Evolutionary conservation across 495 filamentous ascomycete species (phyloP), one percentile per base, ranked within the genome.

Genomic region (Aspergillus saccharolyticus): DNA sequence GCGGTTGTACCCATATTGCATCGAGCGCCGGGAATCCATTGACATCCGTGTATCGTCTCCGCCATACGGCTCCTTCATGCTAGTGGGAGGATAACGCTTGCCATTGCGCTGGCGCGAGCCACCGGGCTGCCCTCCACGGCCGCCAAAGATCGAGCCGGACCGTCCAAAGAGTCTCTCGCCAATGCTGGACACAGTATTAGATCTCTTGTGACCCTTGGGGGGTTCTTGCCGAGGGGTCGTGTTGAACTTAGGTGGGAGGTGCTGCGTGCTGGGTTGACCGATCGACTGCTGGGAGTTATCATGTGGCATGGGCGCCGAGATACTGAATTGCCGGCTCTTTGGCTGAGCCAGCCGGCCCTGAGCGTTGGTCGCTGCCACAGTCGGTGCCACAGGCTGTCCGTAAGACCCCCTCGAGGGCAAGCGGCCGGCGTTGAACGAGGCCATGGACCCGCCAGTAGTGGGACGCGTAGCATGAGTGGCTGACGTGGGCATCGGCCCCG

Each of bases 331-430:
- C 67, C 87, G 90, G 57, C 75, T 79, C 60, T 81, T 86, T 42
- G 94, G 94, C 69, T 96, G 92, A 55, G 91, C 85, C 57, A 98
- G 87, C 61, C 88, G 87, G 58, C 90, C 94, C 72, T 96, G 88
- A 39, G 85, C 93, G 77, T 95, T 96, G 42, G 91, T 92, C 67
- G 87, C 85, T 53, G 90, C 91, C 61, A 97, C 84, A 58, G 89
- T 87, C 28, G 94, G 91, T 54, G 89, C 89, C 63, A 88, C 84
- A 46, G 94, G 93, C 72, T 90, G 89, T 61, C 89, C 88, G 68
- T 98, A 97, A 51, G 90, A 95, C 51, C 89, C 87, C 59, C 91
- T 81, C 28, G 90, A 89, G 59, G 87, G 85, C 53, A 94, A 76
- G 42, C 85, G 77, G 52, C 80, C 78, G 49, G 76, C 78, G 52